Evolutionary conservation across 495 filamentous ascomycete species (phyloP).

Genomic region (Trichoderma reesei): DNA sequence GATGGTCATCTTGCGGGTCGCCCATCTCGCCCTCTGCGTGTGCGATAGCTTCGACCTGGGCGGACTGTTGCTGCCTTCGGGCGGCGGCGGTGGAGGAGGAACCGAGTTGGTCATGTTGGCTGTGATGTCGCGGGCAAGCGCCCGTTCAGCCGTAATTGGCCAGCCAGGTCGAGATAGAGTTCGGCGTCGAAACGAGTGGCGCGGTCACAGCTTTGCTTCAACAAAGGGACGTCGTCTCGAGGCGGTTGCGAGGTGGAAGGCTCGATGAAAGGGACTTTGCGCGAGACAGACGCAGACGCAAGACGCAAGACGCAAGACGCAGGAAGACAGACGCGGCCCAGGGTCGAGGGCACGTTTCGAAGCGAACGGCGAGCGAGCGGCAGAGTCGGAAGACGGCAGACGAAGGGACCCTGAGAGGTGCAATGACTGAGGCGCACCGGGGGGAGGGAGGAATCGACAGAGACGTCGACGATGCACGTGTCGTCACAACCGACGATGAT

Average conservation of each 20-base stretch:
- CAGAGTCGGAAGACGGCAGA: neutral
- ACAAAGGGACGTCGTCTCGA: neutral
- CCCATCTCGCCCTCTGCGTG: slow-evolving; percentile 72
- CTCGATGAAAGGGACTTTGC: slow-evolving; percentile 12
- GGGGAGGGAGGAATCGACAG: neutral
- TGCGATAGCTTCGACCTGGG: slow-evolving; percentile 35
- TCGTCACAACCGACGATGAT: neutral
- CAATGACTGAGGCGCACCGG: neutral
- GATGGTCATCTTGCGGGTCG: slow-evolving; percentile 71
- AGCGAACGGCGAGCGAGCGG: neutral
- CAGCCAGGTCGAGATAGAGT: slow-evolving; percentile 30
- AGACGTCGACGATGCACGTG: slow-evolving; percentile 4
- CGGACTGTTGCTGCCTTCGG: slow-evolving; percentile 33
- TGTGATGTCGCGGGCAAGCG: slow-evolving; percentile 34
- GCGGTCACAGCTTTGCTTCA: slow-evolving; percentile 12
- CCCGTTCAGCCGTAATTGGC: slow-evolving; percentile 38
- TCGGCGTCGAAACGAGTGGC: slow-evolving; percentile 11
- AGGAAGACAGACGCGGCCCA: slow-evolving; percentile 7
- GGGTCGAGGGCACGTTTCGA: slow-evolving; percentile 1
- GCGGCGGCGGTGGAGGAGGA: slow-evolving; percentile 31
- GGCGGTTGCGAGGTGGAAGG: neutral
- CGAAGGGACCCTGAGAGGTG: neutral
- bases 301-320: no score
- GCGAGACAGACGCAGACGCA: neutral
- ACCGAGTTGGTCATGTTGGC: slow-evolving; percentile 14